phyloP scores from a whole-genome alignment of 1,139 yeast species.

The Sugiyamaella xylanicola region DNA sequence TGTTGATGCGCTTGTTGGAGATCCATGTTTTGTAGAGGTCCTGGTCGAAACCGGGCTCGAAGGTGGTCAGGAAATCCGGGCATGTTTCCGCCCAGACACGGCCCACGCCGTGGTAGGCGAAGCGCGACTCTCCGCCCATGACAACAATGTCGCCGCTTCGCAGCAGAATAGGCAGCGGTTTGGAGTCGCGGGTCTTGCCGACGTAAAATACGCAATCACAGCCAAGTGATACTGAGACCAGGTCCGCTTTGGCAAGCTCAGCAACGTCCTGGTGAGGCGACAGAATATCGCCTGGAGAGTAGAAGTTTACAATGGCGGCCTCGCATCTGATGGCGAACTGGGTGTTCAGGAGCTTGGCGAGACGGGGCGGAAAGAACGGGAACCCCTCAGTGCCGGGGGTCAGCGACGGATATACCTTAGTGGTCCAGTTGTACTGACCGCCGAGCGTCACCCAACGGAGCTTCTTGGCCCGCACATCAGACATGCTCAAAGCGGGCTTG shows the following conservation, averaged over 20 bases:
- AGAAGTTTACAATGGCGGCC: conserved; percentile 50
- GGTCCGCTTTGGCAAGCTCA: conserved; percentile 43
- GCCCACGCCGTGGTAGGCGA: conserved; percentile 49
- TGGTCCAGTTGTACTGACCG: conserved; percentile 51
- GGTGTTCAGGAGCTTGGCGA: conserved; percentile 34
- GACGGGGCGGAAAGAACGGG: conserved; percentile 43
- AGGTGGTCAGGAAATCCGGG: conserved; percentile 37
- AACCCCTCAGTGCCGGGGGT: conserved; percentile 39
- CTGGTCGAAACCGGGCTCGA: conserved; percentile 19
- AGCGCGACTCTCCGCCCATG: conserved; percentile 47
- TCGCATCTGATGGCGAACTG: conserved; percentile 37
- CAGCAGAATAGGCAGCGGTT: conserved; percentile 42
- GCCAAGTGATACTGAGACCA: conserved; percentile 45
- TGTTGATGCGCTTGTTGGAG: conserved; percentile 43
- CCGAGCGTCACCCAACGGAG: conserved; percentile 51
- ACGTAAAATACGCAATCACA: conserved; percentile 46
- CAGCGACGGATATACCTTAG: conserved; percentile 46
- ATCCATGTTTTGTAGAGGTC: conserved; percentile 41
- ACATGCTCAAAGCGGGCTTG: conserved; percentile 26
- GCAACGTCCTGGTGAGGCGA: conserved; percentile 51
- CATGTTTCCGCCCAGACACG: conserved; percentile 41
- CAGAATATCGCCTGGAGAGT: conserved; percentile 47
- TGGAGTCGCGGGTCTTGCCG: conserved; percentile 32
- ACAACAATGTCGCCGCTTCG: conserved; percentile 47
- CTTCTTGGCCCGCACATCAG: conserved; percentile 33